phyloP scores from a whole-genome alignment of 306 rosid species.

The Lathyrus tuberosus region DNA sequence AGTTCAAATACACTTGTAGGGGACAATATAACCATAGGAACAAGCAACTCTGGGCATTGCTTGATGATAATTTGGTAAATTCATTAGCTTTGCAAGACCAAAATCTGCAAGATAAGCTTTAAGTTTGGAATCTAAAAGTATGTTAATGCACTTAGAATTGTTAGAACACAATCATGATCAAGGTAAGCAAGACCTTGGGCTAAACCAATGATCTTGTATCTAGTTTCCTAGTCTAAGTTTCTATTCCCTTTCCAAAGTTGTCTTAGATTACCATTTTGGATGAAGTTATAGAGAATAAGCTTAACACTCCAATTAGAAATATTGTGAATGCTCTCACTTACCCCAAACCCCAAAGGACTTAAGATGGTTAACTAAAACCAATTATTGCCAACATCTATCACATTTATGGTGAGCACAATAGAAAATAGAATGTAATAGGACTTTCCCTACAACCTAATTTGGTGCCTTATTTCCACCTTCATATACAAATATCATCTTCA shows the following conservation, averaged over 20 bases:
- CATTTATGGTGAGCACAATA: too few relatives aligned
- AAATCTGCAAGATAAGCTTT: slow-evolving; percentile 94
- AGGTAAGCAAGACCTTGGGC: slow-evolving; percentile 95
- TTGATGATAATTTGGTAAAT: slow-evolving; percentile 74
- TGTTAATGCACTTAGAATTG: slow-evolving; percentile 94
- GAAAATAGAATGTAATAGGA: too few relatives aligned
- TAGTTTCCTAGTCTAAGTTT: slow-evolving; percentile 88
- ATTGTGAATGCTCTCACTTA: too few relatives aligned
- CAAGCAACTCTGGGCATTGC: slow-evolving; percentile 98
- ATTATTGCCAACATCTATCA: too few relatives aligned
- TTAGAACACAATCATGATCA: slow-evolving; percentile 91
- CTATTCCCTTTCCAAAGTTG: slow-evolving; percentile 81
- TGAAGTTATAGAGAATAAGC: slow-evolving; percentile 88
- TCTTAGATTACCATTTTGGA: slow-evolving; percentile 88
- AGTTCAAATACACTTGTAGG: slow-evolving; percentile 56
- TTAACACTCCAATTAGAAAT: slow-evolving; percentile 86
- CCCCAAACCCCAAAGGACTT: too few relatives aligned
- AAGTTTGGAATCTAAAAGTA: slow-evolving; percentile 84
- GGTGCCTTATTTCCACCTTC: too few relatives aligned
- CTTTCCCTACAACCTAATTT: too few relatives aligned
- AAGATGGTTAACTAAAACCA: too few relatives aligned
- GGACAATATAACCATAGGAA: slow-evolving; percentile 96
- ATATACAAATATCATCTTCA: too few relatives aligned
- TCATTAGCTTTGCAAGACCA: slow-evolving; percentile 94
- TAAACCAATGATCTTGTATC: slow-evolving; percentile 92